A percentile compares a stretch with the other conserved stretches of the same genome.
Conservation (phyloP, 1,284 basidiomycete species). For the Malassezia psittaci region DNA sequence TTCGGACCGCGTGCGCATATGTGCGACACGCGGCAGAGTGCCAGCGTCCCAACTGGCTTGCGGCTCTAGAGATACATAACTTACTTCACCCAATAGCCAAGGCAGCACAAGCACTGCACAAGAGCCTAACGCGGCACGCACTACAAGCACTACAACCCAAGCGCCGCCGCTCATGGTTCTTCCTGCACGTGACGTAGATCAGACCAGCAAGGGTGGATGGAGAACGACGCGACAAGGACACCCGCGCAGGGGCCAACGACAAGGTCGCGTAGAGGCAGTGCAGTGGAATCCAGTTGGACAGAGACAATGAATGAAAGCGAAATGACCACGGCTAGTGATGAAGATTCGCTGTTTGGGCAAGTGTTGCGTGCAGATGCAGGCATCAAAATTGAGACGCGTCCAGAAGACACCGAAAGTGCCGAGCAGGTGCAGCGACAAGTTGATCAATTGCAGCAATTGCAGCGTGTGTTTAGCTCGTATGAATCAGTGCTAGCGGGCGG, state of each 20-base stretch:
- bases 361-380: conserved; percentile 13
- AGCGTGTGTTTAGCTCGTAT: conserved; percentile 38
- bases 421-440: conserved; percentile 32
- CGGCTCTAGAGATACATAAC: conserved; percentile 33
- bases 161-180: not conserved
- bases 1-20: conserved; percentile 11
- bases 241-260: no score
- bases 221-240: conserved; percentile 3
- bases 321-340: not conserved
- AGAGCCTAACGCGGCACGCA: conserved; percentile 22
- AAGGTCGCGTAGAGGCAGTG: no score
- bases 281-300: no score
- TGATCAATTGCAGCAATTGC: conserved; percentile 32
- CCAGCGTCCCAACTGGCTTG: conserved; percentile 10
- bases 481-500: conserved; percentile 30
- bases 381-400: not conserved
- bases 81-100: conserved; percentile 36
- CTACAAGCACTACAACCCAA: conserved; percentile 13
- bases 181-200: not conserved
- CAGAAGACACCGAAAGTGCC: conserved; percentile 18
- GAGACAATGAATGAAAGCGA: no score
- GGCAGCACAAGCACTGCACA: conserved; percentile 25
- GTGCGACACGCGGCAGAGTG: conserved; percentile 17
- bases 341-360: conserved; percentile 27
- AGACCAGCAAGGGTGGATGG: not conserved